These are phyloP conservation scores for Fagopyrum tataricum DNA, from an alignment of 148 eudicot species.

Conservation along the genomic window DNA sequence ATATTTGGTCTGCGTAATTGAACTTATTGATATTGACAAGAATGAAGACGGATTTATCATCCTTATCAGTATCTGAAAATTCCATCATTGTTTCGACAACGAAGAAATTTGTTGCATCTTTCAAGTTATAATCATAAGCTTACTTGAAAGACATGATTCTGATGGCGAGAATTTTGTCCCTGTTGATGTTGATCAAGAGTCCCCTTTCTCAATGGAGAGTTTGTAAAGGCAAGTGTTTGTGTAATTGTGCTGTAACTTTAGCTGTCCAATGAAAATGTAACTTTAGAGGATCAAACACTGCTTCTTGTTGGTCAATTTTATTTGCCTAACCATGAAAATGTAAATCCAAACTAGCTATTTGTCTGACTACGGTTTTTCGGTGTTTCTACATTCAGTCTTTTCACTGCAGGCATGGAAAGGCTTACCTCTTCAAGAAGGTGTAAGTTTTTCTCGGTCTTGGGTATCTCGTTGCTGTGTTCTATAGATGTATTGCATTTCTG, in stretches of 20 bases:
- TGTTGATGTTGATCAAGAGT: no score
- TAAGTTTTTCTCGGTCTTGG: constrained; percentile 52
- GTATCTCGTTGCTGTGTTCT: not conserved
- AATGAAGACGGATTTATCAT: not conserved
- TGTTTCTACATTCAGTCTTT: constrained; percentile 60
- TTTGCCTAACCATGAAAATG: no score
- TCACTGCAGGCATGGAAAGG: constrained; percentile 82
- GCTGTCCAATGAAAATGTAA: no score
- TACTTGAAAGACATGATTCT: not conserved
- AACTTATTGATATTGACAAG: not conserved
- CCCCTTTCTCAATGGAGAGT: no score
- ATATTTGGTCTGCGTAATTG: not conserved
- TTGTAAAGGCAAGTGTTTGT: no score
- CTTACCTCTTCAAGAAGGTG: constrained; percentile 95
- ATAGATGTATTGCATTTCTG: not conserved
- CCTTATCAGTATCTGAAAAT: not conserved
- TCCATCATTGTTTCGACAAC: not conserved
- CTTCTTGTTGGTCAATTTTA: no score
- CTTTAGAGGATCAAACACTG: no score
- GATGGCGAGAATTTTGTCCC: not conserved
- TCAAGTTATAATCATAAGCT: not conserved
- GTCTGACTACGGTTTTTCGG: constrained; percentile 30
- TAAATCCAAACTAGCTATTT: no score
- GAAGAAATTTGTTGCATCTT: not conserved
- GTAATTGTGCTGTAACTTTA: no score